phyloP scores from a whole-genome alignment of 2,329 filamentous ascomycete species.

The Westerdykella aurantiaca region DNA sequence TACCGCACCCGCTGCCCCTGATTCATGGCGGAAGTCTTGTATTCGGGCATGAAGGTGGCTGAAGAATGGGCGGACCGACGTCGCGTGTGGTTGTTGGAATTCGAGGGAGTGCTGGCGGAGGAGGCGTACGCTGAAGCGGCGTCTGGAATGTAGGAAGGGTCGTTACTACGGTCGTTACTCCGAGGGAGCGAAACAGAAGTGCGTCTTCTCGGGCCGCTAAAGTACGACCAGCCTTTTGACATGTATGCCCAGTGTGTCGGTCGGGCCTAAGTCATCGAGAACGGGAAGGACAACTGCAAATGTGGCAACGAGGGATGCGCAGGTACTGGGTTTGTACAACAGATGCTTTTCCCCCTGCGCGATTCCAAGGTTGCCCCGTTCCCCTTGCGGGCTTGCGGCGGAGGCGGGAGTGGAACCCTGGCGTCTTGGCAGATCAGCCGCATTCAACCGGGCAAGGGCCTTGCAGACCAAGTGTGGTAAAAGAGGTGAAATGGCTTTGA shows the following conservation, averaged over 20 bases:
- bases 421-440: too few relatives aligned
- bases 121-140: background rate
- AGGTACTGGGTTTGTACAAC: too few relatives aligned
- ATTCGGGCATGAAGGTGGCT: conserved; percentile 39
- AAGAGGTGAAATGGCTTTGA: too few relatives aligned
- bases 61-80: conserved; percentile 30
- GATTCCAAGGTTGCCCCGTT: too few relatives aligned
- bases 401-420: too few relatives aligned
- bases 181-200: conserved; percentile 49
- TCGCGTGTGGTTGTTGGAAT: conserved; percentile 41
- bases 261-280: background rate
- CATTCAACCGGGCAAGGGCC: too few relatives aligned
- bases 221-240: conserved; percentile 44
- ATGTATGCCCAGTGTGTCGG: background rate
- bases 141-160: background rate
- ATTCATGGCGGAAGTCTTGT: conserved; percentile 51
- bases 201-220: conserved; percentile 46
- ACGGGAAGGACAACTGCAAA: background rate
- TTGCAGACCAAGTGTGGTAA: too few relatives aligned
- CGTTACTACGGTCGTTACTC: conserved; percentile 17
- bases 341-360: too few relatives aligned
- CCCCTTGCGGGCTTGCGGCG: too few relatives aligned
- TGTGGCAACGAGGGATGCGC: too few relatives aligned
- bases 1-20: conserved; percentile 57
- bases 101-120: conserved; percentile 41